These are phyloP conservation scores for Angomonas deanei DNA, from an alignment of 208 protist species.

Conservation along the genomic window DNA sequence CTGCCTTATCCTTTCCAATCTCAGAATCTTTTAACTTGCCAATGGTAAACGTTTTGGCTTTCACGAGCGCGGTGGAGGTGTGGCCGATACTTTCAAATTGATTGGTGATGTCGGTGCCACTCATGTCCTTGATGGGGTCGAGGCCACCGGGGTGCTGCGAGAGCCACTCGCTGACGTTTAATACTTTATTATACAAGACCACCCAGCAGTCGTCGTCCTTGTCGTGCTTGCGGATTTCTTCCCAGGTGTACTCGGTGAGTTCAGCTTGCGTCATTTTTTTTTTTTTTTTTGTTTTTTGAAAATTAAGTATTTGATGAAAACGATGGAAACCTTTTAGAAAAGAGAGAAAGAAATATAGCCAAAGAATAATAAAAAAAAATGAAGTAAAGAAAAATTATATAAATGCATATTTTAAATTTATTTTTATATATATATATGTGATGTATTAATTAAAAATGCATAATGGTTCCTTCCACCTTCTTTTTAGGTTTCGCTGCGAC, in stretches of 20 bases:
- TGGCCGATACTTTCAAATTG: constrained; percentile 83
- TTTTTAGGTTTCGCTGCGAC: background rate
- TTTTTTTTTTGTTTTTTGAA: background rate
- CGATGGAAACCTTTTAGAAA: constrained; percentile 1
- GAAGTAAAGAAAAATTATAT: constrained; percentile 12
- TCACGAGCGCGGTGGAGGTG: constrained; percentile 48
- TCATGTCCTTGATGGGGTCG: constrained; percentile 79
- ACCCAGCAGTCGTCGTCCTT: constrained; percentile 89
- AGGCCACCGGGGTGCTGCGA: constrained; percentile 89
- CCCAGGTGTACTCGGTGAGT: constrained; percentile 68
- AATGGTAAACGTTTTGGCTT: constrained; percentile 69
- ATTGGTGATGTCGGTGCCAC: constrained; percentile 71
- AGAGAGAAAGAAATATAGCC: constrained; percentile 5
- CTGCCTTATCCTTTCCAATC: background rate
- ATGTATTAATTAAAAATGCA: background rate
- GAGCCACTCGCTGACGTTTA: constrained; percentile 88
- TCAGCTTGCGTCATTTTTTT: constrained; percentile 32
- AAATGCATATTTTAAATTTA: background rate
- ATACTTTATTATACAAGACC: constrained; percentile 88
- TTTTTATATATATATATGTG: too few species aligned
- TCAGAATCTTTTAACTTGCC: constrained; percentile 14
- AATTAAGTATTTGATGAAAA: background rate
- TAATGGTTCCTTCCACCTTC: background rate
- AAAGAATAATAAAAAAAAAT: constrained; percentile 4
- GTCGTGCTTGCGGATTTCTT: constrained; percentile 88